These are phyloP conservation scores for Tulasnella calospora DNA, from an alignment of 768 basidiomycete genomes.

Conservation along the genomic window DNA sequence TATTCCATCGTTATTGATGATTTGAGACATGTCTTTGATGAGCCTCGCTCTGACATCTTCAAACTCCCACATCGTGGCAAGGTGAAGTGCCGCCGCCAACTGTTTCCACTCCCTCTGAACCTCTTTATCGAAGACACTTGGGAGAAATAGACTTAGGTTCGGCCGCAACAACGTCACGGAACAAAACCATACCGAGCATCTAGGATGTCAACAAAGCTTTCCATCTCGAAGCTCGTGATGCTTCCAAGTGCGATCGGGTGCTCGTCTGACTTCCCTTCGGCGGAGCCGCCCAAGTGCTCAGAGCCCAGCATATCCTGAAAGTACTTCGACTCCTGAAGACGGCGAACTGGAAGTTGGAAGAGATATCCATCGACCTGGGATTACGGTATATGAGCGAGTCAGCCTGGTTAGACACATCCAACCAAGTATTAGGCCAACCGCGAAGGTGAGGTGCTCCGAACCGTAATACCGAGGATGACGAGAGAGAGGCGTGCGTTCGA, in stretches of 20 bases:
- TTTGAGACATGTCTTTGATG: background rate
- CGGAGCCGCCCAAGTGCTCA: background rate
- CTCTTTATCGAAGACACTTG: background rate
- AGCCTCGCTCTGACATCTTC: background rate
- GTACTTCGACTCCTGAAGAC: background rate
- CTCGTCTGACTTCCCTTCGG: constrained; percentile 13
- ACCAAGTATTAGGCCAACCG: background rate
- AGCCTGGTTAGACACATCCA: no score
- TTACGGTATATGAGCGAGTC: background rate
- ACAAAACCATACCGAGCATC: background rate
- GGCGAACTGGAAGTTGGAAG: background rate
- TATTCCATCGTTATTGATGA: background rate
- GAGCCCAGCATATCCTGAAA: constrained; percentile 11
- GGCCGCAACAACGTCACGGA: background rate
- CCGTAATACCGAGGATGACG: background rate
- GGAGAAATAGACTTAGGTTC: background rate
- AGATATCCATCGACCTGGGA: background rate
- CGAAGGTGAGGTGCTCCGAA: background rate
- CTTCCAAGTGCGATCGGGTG: background rate
- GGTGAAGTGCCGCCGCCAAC: background rate
- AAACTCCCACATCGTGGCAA: constrained; percentile 23
- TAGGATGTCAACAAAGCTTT: constrained; percentile 11
- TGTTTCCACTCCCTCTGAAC: background rate
- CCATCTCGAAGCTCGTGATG: constrained; percentile 21
- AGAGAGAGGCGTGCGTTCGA: background rate